A percentile compares a stretch with the other conserved stretches of the same genome.
Conservation (phyloP, 2,329 filamentous ascomycete genomes). For the Alternaria alternata region DNA sequence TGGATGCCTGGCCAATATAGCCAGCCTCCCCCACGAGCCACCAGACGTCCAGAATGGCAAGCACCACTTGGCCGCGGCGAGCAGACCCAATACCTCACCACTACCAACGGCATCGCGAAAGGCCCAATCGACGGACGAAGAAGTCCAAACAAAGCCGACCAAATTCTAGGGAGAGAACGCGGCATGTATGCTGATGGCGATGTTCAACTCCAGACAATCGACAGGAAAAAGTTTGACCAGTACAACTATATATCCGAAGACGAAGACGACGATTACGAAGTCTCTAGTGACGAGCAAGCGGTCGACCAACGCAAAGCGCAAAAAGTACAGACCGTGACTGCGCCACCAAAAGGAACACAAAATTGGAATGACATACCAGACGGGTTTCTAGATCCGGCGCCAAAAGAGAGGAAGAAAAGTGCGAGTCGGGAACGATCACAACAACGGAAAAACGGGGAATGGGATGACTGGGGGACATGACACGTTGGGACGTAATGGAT, state of each 20-base stretch:
- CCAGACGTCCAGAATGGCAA: constrained; percentile 45
- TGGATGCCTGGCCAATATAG: constrained; percentile 42
- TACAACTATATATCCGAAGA: constrained; percentile 49
- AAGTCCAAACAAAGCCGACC: constrained; percentile 52
- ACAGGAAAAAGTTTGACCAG: constrained; percentile 46
- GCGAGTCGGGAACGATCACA: constrained; percentile 37
- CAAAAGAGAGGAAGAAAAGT: constrained; percentile 38
- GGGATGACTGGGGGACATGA: constrained; percentile 40
- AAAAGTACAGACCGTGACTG: constrained; percentile 19
- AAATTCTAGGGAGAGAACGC: constrained; percentile 51
- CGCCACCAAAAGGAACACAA: constrained; percentile 33
- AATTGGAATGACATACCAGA: constrained; percentile 62
- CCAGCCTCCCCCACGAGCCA: constrained; percentile 37
- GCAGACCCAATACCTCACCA: constrained; percentile 46
- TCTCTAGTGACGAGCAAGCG: constrained; percentile 43
- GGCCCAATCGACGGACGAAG: constrained; percentile 46
- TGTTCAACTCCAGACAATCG: constrained; percentile 54
- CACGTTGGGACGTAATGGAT: neutral
- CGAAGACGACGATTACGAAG: constrained; percentile 50
- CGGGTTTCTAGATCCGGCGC: constrained; percentile 48
- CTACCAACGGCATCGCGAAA: constrained; percentile 42
- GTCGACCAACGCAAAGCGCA: constrained; percentile 32
- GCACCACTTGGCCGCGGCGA: constrained; percentile 34
- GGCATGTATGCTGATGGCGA: constrained; percentile 48
- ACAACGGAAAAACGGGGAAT: constrained; percentile 37